Base-by-base conservation (phyloP, 305 asterid genomes). In the Lippia alba region DNA sequence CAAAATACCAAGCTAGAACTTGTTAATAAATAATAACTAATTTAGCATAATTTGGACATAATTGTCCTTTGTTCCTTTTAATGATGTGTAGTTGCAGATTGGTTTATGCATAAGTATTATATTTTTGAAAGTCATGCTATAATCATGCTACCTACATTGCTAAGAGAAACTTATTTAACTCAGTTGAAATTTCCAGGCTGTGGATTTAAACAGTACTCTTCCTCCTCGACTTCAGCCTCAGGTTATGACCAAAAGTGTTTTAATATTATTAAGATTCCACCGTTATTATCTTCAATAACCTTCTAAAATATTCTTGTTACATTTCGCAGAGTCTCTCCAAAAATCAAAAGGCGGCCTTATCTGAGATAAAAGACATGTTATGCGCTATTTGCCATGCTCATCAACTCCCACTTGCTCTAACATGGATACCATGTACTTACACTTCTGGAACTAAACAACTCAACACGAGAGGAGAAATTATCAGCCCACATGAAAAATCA, bases 351-450 rank as follows among this genome's bases (percentile, higher is more conserved):
- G 79, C 83, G 19, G 89, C 91, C 40, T 78, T 90, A 78, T 76
- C 87, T 6, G 98, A 92, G 70, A 84, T 92, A 55, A 73, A 85
- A 5, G 81, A 82, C 68, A 86, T 92, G 48, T 41, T 90, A 56
- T 77, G 83, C 49, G 77, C 83, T 14, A 78, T 88, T 62, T 88
- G 94, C 61, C 96, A 73, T 60, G 84, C 94, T 39, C 92, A 92
- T 78, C 77, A 65, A 41, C 64, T 90, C 64, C 96, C 97, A 50
- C 87, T 92, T 54, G 96, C 96, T 59, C 71, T 84, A 56, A 85
- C 94, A 61, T 92, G 98, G 98, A 81, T 90, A 36, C 90, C 89
- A 11, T 84, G 90, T 72, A 77, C 55, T 65, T 71, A 81, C 50
- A 36, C 58, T 1, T 75, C 66, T 46, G 83, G 72, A 67, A 24